Percentiles rank a stretch among this genome's conserved stretches.
Conservation (phyloP, 176 grass and related monocot genomes). For the Triticum turgidum region DNA sequence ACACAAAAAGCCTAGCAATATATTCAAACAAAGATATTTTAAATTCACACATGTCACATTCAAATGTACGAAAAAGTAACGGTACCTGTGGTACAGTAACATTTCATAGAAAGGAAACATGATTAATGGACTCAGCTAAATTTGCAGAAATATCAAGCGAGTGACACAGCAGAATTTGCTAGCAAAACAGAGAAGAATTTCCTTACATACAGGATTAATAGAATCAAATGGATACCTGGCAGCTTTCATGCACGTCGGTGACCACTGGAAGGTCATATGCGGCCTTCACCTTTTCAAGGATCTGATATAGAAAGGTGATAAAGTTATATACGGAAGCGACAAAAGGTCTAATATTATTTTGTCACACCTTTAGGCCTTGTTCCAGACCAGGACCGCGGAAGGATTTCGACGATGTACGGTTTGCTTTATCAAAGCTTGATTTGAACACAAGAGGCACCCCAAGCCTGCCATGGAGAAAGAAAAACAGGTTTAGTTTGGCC, state of each 20-base stretch:
- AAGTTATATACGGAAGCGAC: background rate
- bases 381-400: constrained; percentile 91
- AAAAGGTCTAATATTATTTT: background rate
- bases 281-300: constrained; percentile 90
- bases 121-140: background rate
- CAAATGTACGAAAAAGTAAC: constrained; percentile 3
- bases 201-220: background rate
- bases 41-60: background rate
- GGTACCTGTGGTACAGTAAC: background rate
- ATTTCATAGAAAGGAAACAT: constrained; percentile 3
- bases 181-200: background rate
- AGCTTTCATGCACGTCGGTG: constrained; percentile 95
- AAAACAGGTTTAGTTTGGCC: background rate
- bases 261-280: constrained; percentile 80
- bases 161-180: background rate
- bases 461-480: constrained; percentile 44
- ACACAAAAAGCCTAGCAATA: background rate
- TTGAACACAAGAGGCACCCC: constrained; percentile 91
- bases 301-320: constrained; percentile 31
- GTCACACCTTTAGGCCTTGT: constrained; percentile 74
- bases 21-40: background rate
- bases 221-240: constrained; percentile 54
- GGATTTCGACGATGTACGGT: constrained; percentile 89
- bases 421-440: constrained; percentile 96
- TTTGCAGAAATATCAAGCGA: background rate